phyloP scores from a whole-genome alignment of 139 green algal genomes.

The Chlamydomonas sp. region DNA sequence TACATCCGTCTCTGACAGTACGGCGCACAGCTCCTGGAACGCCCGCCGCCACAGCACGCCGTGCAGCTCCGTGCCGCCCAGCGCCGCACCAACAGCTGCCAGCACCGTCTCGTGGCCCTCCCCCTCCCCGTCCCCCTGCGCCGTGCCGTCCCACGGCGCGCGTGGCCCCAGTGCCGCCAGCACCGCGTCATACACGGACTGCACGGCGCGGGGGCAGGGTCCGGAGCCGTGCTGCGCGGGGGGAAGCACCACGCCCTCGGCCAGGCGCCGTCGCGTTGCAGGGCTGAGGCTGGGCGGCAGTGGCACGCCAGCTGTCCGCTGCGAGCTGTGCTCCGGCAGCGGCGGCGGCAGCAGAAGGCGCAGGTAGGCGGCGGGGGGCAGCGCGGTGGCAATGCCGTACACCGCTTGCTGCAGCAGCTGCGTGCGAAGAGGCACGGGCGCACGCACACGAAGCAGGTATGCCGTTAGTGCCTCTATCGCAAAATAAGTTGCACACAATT shows the following conservation, averaged over 20 bases:
- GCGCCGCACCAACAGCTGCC: neutral
- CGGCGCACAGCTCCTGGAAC: neutral
- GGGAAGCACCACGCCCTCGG: too few relatives aligned
- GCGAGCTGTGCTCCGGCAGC: neutral
- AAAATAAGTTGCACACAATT: too few relatives aligned
- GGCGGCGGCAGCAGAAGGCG: neutral
- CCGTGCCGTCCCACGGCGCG: too few relatives aligned
- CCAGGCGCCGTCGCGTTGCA: neutral
- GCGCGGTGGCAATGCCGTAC: neutral
- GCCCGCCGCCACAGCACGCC: constrained; percentile 16
- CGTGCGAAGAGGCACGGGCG: neutral
- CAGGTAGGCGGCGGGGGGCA: neutral
- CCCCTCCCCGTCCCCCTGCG: neutral
- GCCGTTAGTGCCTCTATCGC: too few relatives aligned
- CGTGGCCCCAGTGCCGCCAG: too few relatives aligned
- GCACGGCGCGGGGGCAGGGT: too few relatives aligned
- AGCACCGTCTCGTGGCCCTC: neutral
- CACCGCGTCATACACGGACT: too few relatives aligned
- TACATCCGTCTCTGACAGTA: neutral
- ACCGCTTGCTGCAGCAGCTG: constrained; percentile 23
- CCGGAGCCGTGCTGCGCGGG: too few relatives aligned
- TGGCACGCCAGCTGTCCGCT: neutral
- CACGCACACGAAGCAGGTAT: neutral
- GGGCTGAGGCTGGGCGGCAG: too few relatives aligned
- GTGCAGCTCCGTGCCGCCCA: constrained; percentile 6